Percentiles rank a stretch among this genome's conserved stretches.
Conservation (phyloP, 306 rosid species). For the Corylus avellana region DNA sequence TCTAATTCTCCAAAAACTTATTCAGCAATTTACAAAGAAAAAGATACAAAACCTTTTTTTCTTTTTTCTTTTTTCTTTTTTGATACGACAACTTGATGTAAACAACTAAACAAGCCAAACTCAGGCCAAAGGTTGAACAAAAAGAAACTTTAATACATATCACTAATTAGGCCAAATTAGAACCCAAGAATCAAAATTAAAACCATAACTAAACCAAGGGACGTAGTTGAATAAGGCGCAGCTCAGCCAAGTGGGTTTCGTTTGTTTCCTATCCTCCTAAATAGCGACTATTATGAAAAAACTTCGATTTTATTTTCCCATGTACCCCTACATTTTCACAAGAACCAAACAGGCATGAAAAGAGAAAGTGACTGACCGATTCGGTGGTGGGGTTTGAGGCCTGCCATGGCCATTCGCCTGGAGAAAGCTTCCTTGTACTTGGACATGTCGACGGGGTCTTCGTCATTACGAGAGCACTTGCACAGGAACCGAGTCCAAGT, state of each 20-base stretch:
- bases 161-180: background rate
- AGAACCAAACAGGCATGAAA: background rate
- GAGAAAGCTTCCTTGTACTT: constrained; percentile 69
- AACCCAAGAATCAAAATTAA: background rate
- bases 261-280: background rate
- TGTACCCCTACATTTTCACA: background rate
- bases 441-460: constrained; percentile 44
- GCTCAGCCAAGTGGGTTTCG: background rate
- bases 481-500: constrained; percentile 34
- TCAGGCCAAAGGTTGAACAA: background rate
- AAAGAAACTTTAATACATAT: background rate
- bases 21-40: background rate
- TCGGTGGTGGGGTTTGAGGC: constrained; percentile 81
- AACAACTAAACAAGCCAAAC: background rate
- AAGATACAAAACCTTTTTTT: background rate
- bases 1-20: background rate
- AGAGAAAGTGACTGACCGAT: constrained; percentile 48
- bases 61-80: background rate
- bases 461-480: constrained; percentile 35
- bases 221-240: background rate
- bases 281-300: background rate
- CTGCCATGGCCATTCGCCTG: constrained; percentile 84
- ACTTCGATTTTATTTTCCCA: background rate
- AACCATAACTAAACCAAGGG: background rate
- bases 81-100: background rate